Evolutionary conservation across 2,329 filamentous ascomycete species (phyloP).

Genomic region (Sphaerostilbella broomeana): DNA sequence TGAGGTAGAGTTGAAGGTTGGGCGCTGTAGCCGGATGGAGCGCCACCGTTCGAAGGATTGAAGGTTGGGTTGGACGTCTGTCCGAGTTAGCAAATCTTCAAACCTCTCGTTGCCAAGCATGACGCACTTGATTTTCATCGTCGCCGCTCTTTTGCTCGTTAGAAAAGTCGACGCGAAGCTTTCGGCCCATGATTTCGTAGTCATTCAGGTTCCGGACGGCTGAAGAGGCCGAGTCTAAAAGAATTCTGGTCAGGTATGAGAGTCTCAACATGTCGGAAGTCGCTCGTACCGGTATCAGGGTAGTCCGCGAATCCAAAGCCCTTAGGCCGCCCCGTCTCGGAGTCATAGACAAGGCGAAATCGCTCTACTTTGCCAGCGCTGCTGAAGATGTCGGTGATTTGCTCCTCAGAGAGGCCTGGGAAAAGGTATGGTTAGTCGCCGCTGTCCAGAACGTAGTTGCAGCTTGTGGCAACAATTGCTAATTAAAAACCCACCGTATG

Average conservation of each 20-base stretch:
- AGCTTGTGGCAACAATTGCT: too few relatives aligned
- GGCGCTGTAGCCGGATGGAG: conserved; percentile 26
- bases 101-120: neutral
- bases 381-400: conserved; percentile 90
- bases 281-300: conserved; percentile 67
- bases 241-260: conserved; percentile 14
- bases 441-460: too few relatives aligned
- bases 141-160: conserved; percentile 79
- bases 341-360: conserved; percentile 91
- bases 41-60: conserved; percentile 28
- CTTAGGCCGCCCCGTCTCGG: conserved; percentile 88
- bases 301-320: conserved; percentile 97
- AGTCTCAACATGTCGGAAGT: neutral
- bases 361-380: conserved; percentile 84
- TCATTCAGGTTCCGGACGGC: conserved; percentile 95
- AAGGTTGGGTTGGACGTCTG: conserved; percentile 20
- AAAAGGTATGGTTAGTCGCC: conserved; percentile 16
- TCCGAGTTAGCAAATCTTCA: conserved; percentile 4
- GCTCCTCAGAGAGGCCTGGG: conserved; percentile 88
- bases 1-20: conserved; percentile 58
- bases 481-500: conserved; percentile 55
- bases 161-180: conserved; percentile 90
- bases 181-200: conserved; percentile 89
- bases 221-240: conserved; percentile 69
- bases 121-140: conserved; percentile 31